Evolutionary conservation across 345 rosid species (phyloP).

Genomic region (Eucalyptus brandiana): DNA sequence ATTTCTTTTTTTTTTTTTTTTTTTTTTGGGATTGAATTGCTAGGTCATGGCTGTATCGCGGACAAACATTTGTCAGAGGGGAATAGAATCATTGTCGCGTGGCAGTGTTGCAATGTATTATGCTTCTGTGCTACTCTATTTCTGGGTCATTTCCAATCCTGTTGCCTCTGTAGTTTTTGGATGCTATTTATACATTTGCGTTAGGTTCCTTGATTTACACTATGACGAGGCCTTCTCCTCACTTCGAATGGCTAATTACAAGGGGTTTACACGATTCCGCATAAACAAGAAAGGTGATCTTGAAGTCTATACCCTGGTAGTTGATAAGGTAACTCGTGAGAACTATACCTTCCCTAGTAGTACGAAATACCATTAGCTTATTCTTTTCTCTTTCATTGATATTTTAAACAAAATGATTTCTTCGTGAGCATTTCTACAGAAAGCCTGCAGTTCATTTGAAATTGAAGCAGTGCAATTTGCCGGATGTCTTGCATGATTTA

Average conservation of each 20-base stretch:
- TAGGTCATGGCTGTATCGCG: conserved; percentile 97
- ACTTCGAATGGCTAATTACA: no score
- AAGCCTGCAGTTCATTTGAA: neutral
- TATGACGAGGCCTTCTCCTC: no score
- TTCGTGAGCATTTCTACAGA: neutral
- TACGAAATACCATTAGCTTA: no score
- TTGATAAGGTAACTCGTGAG: no score
- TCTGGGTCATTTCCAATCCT: conserved; percentile 98
- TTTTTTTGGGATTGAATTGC: neutral
- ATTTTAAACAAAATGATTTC: neutral
- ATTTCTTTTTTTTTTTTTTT: no score
- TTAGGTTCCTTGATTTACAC: no score
- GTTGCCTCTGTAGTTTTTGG: conserved; percentile 90
- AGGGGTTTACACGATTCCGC: no score
- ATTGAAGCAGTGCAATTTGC: neutral
- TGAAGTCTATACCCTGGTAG: no score
- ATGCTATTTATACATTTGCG: neutral
- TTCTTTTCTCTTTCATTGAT: neutral
- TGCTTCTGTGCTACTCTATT: conserved; percentile 87
- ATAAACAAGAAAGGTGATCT: no score
- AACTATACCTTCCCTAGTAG: no score
- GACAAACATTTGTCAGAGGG: conserved; percentile 72
- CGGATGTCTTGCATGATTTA: neutral
- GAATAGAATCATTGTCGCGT: conserved; percentile 65
- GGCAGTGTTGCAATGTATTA: conserved; percentile 78